Conservation (phyloP, 176 grass and related monocot genomes). For the Guadua angustifolia region DNA sequence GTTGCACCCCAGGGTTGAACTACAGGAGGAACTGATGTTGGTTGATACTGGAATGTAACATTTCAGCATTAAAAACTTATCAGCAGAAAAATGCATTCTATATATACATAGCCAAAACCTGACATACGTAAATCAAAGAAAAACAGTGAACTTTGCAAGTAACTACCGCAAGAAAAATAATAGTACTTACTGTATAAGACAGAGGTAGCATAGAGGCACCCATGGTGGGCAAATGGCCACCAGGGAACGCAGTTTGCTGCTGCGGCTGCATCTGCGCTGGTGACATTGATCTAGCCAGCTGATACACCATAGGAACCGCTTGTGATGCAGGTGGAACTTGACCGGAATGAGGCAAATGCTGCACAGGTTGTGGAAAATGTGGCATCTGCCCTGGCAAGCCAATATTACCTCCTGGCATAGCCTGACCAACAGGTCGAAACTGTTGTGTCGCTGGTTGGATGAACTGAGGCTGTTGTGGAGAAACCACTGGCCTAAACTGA, state of each 20-base stretch:
- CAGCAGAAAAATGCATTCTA: conserved; percentile 41
- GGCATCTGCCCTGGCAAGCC: conserved; percentile 60
- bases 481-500: conserved; percentile 70
- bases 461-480: conserved; percentile 68
- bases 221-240: conserved; percentile 61
- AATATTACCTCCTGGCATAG: conserved; percentile 58
- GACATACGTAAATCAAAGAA: conserved; percentile 4
- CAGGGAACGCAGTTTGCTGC: conserved; percentile 46
- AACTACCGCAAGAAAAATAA: conserved; percentile 24
- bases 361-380: conserved; percentile 60
- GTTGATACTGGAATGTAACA: conserved; percentile 64
- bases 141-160: conserved; percentile 2
- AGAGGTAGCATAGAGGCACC: conserved; percentile 59
- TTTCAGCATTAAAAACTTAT: conserved; percentile 40
- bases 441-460: conserved; percentile 56
- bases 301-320: conserved; percentile 71
- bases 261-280: conserved; percentile 48
- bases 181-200: conserved; percentile 66
- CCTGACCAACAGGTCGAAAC: conserved; percentile 62
- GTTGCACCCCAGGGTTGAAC: conserved; percentile 68
- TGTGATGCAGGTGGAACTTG: conserved; percentile 65
- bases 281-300: conserved; percentile 62
- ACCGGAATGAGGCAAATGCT: conserved; percentile 65
- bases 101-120: not conserved
- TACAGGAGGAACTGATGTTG: conserved; percentile 53